Evolutionary conservation across 108 stramenopile genomes (phyloP), one percentile per base, ranked within the genome.

Genomic region (Stephanodiscus triporus): DNA sequence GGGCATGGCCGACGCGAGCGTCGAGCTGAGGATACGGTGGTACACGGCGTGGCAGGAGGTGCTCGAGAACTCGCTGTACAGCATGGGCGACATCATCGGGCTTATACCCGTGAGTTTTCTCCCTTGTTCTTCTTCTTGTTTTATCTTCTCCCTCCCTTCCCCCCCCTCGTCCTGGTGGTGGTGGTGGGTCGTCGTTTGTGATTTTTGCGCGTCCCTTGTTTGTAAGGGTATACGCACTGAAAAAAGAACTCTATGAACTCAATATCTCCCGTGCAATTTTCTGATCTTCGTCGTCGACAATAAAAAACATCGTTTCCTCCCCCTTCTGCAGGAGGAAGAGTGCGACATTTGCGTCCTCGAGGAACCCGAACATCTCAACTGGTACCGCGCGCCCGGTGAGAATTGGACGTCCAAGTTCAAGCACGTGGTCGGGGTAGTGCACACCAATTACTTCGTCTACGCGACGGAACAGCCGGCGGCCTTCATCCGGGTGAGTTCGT

Each of bases 361-460:
- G 79, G 96, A 97, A 66, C 96, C 96, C 9, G 96, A 97, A 66
- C 96, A 97, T 84, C 65, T 97, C 45, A 96, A 96, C 70, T 96
- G 96, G 93, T 89, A 88, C 60, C 77, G 87, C 27, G 89, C 87
- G 0, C 80, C 82, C 2, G 71, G 72, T 11, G 75, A 84, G 47
- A 86, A 68, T 67, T 98, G 97, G 98, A 90, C 91, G 29, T 60
- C 83, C 30, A 92, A 95, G 51, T 98, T 97, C 78, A 85, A 86
- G 29, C 90, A 93, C 73, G 94, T 95, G n/a, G 94, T 97, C 11
- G 96, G 96, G 27, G 88, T 97, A 58, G 80, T 97, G 20, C 96
- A 97, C 62, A 97, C 96, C 9, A 95, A 97, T 68, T 97, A 97
- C 82, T 88, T 89, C 72, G 87, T 82, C 5, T 97, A 97, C 63